Base-by-base conservation (phyloP, 345 rosid genomes). In the Populus simonii region DNA sequence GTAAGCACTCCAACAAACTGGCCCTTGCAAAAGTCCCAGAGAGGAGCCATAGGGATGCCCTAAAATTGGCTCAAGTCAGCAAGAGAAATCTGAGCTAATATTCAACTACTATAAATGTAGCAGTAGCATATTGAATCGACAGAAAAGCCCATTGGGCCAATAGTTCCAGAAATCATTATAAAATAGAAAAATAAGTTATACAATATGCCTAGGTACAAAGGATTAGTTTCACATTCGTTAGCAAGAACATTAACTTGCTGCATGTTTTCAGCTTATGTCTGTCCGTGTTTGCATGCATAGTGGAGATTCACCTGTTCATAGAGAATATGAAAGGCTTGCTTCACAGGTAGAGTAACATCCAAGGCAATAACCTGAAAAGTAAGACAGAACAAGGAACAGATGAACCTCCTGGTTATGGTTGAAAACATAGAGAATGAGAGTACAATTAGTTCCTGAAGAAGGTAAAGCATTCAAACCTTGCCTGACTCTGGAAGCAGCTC, bases 321-420 rank as follows among this genome's bases (percentile, higher is more conserved):
- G 66, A 96, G 92, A 84, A 92, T 88, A 84, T 96, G 99, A 74
- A 96, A 96, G 79, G 99, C 99, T 88, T 93, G 99, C 87, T 96
- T 93, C 83, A 96, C 99, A 17, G 99, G 97, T 80, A 93, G 84
- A 82, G 86, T 88, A 79, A 93, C 92, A 88, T 96, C 99, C 93
- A 96, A 87, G 31, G 95, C 97, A 77, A 94, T 84, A 69, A 96
- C 94, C 99, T 96, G 89, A 69, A 69, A 70, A 62, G 62, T 68
- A 71, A 61, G 41, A 80, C 8, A 62, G 15, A 49, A 67, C 57
- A 29, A 77, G 27, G 80, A 53, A 38, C 71, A 61, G 11, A 7
- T 66, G 23, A 61, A 25, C 75, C 20, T 25, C 20, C 38, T 36
- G 2, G 29, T 29, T 57, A 29, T 13, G 29, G 23, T 6, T 57